These are phyloP conservation scores for Tylopilus balloui DNA, from an alignment of 768 basidiomycete genomes.

Conservation along the genomic window DNA sequence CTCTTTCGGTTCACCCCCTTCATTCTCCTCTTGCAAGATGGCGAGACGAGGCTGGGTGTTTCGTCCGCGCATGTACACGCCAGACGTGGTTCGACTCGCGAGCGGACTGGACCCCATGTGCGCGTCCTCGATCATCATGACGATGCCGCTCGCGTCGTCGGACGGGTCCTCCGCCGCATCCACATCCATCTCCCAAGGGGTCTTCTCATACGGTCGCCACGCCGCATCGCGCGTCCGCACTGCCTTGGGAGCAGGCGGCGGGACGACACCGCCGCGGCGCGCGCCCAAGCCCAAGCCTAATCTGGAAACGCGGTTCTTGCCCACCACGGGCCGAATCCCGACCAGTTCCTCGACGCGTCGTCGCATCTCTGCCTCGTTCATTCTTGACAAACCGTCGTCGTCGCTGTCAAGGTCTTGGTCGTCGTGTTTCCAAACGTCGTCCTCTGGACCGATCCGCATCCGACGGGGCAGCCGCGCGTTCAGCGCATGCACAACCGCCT, in stretches of 20 bases:
- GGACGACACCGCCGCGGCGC: conserved; percentile 24
- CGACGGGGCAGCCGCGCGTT: conserved; percentile 53
- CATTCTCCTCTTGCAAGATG: conserved; percentile 28
- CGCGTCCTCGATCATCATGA: conserved; percentile 17
- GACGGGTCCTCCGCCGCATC: conserved; percentile 7
- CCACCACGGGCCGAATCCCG: conserved; percentile 41
- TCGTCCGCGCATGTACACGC: conserved; percentile 6
- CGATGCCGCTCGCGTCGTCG: conserved; percentile 4
- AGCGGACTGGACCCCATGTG: conserved; percentile 27
- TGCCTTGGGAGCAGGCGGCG: conserved; percentile 29
- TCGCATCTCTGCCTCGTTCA: conserved; percentile 45
- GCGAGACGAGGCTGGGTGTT: conserved; percentile 12
- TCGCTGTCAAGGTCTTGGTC: not conserved
- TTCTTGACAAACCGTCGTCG: conserved; percentile 18
- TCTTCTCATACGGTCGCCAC: conserved; percentile 18
- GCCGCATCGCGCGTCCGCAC: conserved; percentile 20
- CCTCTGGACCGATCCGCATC: conserved; percentile 44
- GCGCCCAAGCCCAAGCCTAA: conserved; percentile 23
- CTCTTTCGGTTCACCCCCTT: too few relatives aligned
- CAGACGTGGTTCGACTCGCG: conserved; percentile 15
- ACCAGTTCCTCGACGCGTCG: conserved; percentile 56
- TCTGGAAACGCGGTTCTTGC: conserved; percentile 25
- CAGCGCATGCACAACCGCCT: conserved; percentile 48
- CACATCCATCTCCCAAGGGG: conserved; percentile 26
- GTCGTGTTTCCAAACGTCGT: conserved; percentile 19